Conservation (phyloP, 129 eudicot species). For the Heracleum sosnowskyi region DNA sequence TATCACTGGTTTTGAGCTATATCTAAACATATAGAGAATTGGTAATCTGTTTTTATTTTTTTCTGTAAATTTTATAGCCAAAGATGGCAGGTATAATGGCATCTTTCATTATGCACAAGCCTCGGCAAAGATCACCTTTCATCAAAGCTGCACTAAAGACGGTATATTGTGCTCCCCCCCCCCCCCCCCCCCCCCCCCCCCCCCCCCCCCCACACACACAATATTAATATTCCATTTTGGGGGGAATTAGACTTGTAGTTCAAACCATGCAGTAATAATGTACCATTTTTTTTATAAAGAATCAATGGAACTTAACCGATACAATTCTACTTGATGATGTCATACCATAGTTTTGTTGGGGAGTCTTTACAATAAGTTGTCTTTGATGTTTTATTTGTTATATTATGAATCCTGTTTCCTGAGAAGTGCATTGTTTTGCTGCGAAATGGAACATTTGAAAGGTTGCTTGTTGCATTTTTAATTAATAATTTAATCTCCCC, state of each 20-base stretch:
- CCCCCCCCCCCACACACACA: not conserved
- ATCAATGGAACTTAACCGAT: not conserved
- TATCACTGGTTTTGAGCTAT: not conserved
- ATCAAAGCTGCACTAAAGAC: constrained; percentile 81
- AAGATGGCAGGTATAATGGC: constrained; percentile 80
- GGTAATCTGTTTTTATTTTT: constrained; percentile 7
- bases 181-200: not conserved
- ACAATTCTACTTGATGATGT: not conserved
- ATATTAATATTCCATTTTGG: not conserved
- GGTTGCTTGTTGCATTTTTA: not conserved
- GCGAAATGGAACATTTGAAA: not conserved
- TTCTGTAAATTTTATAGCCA: constrained; percentile 40
- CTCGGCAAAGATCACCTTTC: constrained; percentile 62
- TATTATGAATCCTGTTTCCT: not conserved
- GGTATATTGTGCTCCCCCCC: constrained; percentile 20
- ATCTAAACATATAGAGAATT: not conserved
- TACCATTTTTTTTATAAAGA: not conserved
- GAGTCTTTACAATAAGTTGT: not conserved
- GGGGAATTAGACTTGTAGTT: not conserved
- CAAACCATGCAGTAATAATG: not conserved
- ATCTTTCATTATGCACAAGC: constrained; percentile 78
- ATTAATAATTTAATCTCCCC: not conserved
- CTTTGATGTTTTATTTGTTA: not conserved
- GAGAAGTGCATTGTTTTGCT: not conserved
- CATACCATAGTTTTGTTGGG: too few relatives aligned